phyloP scores from a whole-genome alignment of 148 eudicot genomes.

The Rhododendron simsii region DNA sequence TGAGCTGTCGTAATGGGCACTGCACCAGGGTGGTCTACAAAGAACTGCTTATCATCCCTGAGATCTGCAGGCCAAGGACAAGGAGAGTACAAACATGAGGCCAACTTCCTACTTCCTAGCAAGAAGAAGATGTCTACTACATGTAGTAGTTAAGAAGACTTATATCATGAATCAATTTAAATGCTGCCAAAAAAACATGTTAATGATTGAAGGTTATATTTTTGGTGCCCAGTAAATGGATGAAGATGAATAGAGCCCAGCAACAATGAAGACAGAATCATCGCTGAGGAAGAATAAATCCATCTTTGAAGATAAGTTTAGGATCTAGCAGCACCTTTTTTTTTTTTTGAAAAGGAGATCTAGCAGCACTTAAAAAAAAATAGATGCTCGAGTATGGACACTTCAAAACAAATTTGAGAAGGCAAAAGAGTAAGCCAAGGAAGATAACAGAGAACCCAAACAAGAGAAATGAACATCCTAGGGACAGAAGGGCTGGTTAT shows the following conservation, averaged over 20 bases:
- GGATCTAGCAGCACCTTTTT: not conserved
- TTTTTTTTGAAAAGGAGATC: not conserved
- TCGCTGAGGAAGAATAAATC: not conserved
- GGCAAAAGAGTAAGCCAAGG: not conserved
- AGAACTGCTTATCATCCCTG: constrained; percentile 80
- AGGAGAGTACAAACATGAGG: not conserved
- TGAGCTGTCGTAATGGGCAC: constrained; percentile 69
- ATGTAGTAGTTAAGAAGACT: not conserved
- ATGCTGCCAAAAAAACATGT: not conserved
- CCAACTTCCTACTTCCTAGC: not conserved
- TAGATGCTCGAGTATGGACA: not conserved
- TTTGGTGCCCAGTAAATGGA: not conserved
- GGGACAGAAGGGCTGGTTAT: not conserved
- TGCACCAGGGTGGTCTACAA: constrained; percentile 12
- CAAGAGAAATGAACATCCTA: not conserved
- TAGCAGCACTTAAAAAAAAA: not conserved
- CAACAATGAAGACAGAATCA: not conserved
- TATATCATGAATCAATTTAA: not conserved
- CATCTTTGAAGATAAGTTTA: not conserved
- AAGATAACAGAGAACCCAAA: not conserved
- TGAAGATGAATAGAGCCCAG: not conserved
- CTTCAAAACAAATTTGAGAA: not conserved
- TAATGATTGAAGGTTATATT: not conserved
- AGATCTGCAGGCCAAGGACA: constrained; percentile 46
- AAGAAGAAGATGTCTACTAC: not conserved